Conservation (phyloP, 352 stramenopile species). For the Globisporangium nagaii region DNA sequence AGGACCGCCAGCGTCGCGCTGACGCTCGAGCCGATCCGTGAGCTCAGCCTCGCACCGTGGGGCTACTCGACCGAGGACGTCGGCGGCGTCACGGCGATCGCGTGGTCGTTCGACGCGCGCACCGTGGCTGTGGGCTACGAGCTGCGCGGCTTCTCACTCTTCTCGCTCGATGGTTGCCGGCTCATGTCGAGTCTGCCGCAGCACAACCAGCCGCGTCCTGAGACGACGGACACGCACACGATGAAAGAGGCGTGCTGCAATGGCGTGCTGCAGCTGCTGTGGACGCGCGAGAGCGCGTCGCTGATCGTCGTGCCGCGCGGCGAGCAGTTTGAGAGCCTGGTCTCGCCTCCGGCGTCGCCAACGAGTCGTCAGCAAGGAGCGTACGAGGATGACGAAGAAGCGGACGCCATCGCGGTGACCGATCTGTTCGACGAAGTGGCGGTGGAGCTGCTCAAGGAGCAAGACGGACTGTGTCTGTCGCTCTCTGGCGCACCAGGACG, state of each 20-base stretch:
- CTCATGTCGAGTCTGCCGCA: slow-evolving; percentile 82
- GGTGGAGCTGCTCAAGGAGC: slow-evolving; percentile 47
- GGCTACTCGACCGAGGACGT: slow-evolving; percentile 53
- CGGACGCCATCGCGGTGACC: background rate
- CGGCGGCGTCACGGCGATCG: slow-evolving; percentile 51
- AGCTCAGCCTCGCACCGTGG: slow-evolving; percentile 58
- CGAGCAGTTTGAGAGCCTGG: slow-evolving; percentile 28
- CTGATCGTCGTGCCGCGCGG: slow-evolving; percentile 59
- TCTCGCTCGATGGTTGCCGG: slow-evolving; percentile 71
- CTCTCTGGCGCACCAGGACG: slow-evolving; percentile 65
- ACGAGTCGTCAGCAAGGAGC: background rate
- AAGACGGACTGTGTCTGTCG: slow-evolving; percentile 74
- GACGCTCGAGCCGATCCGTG: slow-evolving; percentile 48
- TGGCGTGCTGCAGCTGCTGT: slow-evolving; percentile 54
- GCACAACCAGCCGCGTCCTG: slow-evolving; percentile 53
- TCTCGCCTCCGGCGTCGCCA: slow-evolving; percentile 18
- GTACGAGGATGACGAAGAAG: slow-evolving; percentile 10
- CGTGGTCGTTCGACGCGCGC: slow-evolving; percentile 58
- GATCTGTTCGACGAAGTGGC: slow-evolving; percentile 39
- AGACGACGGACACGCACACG: slow-evolving; percentile 11
- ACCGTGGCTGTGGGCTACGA: slow-evolving; percentile 67
- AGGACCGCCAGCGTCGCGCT: slow-evolving; percentile 10
- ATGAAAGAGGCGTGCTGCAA: slow-evolving; percentile 57
- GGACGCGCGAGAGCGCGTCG: slow-evolving; percentile 53
- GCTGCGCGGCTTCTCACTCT: slow-evolving; percentile 69